A percentile compares a stretch with the other conserved stretches of the same genome.
These are phyloP conservation scores for Agrostemma githago DNA, from an alignment of 148 eudicot genomes.

Conservation along the genomic window DNA sequence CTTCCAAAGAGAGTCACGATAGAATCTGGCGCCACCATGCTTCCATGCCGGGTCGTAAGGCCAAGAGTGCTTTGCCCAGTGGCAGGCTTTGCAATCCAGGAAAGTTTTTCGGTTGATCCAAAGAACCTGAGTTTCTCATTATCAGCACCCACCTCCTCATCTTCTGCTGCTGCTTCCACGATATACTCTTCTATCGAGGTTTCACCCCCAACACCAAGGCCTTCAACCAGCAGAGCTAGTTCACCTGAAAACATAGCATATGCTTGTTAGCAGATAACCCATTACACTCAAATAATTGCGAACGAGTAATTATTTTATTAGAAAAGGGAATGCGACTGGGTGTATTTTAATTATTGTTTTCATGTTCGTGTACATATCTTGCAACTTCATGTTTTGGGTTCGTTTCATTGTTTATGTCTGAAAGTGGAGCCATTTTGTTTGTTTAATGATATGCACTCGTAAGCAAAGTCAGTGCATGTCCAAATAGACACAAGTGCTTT, in stretches of 20 bases:
- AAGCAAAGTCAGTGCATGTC: slow-evolving; percentile 3
- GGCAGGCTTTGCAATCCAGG: slow-evolving; percentile 76
- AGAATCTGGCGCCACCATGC: slow-evolving; percentile 60
- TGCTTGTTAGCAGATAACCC: not conserved
- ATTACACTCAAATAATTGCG: not conserved
- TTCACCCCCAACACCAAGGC: slow-evolving; percentile 75
- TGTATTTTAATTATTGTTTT: no score
- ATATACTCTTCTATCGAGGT: slow-evolving; percentile 74
- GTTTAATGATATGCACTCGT: not conserved
- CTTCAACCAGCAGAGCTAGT: slow-evolving; percentile 83
- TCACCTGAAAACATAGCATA: slow-evolving; percentile 45
- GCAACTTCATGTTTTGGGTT: not conserved
- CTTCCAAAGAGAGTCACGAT: slow-evolving; percentile 77
- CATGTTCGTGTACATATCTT: no score
- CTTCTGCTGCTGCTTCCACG: slow-evolving; percentile 55
- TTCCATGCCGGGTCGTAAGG: slow-evolving; percentile 66
- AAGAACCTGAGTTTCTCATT: slow-evolving; percentile 50
- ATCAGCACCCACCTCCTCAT: slow-evolving; percentile 31
- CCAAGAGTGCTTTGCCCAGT: slow-evolving; percentile 55
- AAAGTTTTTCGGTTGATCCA: slow-evolving; percentile 55
- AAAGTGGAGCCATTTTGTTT: not conserved
- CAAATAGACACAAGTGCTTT: not conserved
- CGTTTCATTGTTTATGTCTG: not conserved
- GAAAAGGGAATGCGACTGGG: no score
- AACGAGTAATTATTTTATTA: not conserved